Percentiles rank a stretch among this genome's conserved stretches.
Conservation (phyloP, 2,329 filamentous ascomycete species). For the Daldinia eschscholtzii region DNA sequence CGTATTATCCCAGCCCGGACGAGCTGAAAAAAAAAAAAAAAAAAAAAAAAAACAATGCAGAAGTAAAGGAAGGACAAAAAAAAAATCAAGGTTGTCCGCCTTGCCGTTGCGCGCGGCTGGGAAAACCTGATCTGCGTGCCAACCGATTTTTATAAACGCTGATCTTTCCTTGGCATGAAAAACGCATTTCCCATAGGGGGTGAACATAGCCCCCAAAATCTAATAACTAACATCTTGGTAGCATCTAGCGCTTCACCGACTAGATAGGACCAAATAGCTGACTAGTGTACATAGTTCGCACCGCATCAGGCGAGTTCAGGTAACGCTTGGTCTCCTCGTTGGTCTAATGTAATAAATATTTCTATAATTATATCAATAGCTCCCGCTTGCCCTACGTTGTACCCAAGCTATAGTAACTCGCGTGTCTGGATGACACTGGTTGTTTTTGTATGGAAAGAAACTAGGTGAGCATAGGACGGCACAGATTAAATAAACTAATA, state of each 20-base stretch:
- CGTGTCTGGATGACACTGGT: not conserved
- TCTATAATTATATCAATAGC: constrained; percentile 9
- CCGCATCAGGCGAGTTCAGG: constrained; percentile 1
- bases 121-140: constrained; percentile 25
- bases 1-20: constrained; percentile 6
- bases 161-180: constrained; percentile 32
- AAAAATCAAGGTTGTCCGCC: not conserved
- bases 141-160: constrained; percentile 18
- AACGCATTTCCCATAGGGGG: not conserved
- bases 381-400: not conserved
- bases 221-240: not conserved
- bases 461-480: not conserved
- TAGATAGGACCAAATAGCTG: not conserved
- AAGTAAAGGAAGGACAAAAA: not conserved
- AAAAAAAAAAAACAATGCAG: too few species aligned
- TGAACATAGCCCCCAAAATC: not conserved
- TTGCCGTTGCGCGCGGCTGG: constrained; percentile 37
- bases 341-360: not conserved
- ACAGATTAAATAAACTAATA: constrained; percentile 7
- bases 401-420: not conserved
- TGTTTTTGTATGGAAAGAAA: not conserved
- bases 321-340: not conserved
- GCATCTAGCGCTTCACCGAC: constrained; percentile 22
- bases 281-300: not conserved
- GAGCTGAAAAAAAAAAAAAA: constrained; percentile 18